Conservation (phyloP, 2,329 filamentous ascomycete species). For the Pseudogymnoascus sp. region DNA sequence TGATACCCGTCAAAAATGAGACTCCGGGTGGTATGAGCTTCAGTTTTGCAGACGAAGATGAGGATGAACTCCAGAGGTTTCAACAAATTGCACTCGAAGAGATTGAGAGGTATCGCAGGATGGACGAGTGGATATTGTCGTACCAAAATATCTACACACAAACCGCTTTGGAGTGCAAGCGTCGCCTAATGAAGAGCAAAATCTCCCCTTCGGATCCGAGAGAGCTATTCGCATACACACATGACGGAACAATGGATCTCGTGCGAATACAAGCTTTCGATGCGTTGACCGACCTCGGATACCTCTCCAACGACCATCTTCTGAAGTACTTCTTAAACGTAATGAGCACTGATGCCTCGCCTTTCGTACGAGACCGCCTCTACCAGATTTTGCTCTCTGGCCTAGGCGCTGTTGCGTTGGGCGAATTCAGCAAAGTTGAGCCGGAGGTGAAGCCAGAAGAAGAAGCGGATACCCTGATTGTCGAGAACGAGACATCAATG, state of each 20-base stretch:
- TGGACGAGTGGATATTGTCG: constrained; percentile 61
- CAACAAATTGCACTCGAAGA: constrained; percentile 46
- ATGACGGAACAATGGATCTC: constrained; percentile 54
- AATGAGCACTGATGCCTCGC: constrained; percentile 54
- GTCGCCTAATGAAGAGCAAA: constrained; percentile 54
- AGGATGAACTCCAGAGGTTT: constrained; percentile 35
- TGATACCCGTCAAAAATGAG: constrained; percentile 40
- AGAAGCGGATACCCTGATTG: constrained; percentile 35
- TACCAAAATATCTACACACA: constrained; percentile 61
- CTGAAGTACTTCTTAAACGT: constrained; percentile 49
- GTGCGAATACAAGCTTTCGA: constrained; percentile 61
- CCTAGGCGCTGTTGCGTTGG: constrained; percentile 55
- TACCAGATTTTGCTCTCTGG: constrained; percentile 52
- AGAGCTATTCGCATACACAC: constrained; percentile 55
- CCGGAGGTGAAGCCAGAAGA: constrained; percentile 18
- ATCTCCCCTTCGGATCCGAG: constrained; percentile 47
- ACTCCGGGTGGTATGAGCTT: constrained; percentile 21
- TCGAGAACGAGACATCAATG: constrained; percentile 36
- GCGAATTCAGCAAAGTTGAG: constrained; percentile 38
- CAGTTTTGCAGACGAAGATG: constrained; percentile 36
- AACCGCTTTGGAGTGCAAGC: constrained; percentile 53
- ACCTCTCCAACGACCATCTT: constrained; percentile 46
- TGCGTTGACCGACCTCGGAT: constrained; percentile 54
- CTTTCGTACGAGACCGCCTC: constrained; percentile 52
- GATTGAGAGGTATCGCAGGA: constrained; percentile 58